A percentile compares a stretch with the other conserved stretches of the same genome.
phyloP scores from a whole-genome alignment of 1,139 yeast genomes.

The Magnusiomyces clavatus region DNA sequence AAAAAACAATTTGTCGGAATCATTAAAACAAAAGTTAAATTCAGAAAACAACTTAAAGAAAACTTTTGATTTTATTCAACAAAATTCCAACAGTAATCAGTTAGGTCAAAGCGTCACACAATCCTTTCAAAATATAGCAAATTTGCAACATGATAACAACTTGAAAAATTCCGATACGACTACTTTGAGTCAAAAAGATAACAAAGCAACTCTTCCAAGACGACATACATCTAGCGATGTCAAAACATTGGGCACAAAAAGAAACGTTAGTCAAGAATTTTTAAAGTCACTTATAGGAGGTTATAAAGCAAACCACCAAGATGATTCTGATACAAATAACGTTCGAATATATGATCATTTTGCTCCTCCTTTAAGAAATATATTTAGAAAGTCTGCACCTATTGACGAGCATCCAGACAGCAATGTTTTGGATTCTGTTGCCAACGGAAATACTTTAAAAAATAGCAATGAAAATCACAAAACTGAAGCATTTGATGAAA shows the following conservation, averaged over 20 bases:
- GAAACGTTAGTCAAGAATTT: not conserved
- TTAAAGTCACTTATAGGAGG: not conserved
- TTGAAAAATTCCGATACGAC: too few species aligned
- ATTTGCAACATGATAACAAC: too few species aligned
- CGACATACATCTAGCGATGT: constrained; percentile 3
- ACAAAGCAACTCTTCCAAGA: not conserved
- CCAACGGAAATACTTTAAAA: not conserved
- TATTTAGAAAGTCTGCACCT: not conserved
- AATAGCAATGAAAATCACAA: not conserved
- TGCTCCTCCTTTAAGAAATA: not conserved
- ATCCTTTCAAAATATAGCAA: too few species aligned
- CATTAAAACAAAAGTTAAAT: too few species aligned
- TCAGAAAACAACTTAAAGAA: too few species aligned
- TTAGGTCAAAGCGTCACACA: too few species aligned
- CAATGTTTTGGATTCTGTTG: not conserved
- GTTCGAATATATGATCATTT: constrained; percentile 3
- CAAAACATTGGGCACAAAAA: not conserved
- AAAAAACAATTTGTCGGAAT: too few species aligned
- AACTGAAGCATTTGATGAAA: not conserved
- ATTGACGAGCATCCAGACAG: not conserved
- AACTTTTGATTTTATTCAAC: too few species aligned
- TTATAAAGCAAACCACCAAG: not conserved
- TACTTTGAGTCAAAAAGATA: too few species aligned
- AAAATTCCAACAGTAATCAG: too few species aligned
- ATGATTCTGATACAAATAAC: not conserved